Conservation (phyloP, 1,139 yeast species). For the Candida sanyaensis region DNA sequence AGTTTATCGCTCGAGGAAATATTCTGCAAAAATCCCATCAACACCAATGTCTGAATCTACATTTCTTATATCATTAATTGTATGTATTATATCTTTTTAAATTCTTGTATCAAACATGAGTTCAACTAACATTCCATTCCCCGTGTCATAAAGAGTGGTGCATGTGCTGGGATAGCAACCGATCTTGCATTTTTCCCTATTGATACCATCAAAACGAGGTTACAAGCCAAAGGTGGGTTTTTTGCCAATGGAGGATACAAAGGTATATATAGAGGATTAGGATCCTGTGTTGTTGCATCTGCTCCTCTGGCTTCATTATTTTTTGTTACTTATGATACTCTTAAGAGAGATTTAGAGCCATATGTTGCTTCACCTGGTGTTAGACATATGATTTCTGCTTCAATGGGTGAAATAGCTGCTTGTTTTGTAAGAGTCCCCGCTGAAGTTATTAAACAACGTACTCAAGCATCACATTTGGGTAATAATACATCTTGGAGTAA, state of each 20-base stretch:
- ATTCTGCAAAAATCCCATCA: neutral
- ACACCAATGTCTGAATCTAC: slow-evolving; percentile 8
- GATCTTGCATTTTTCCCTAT: slow-evolving; percentile 95
- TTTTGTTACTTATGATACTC: slow-evolving; percentile 83
- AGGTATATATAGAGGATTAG: slow-evolving; percentile 90
- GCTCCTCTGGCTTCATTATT: slow-evolving; percentile 94
- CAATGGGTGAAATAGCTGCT: slow-evolving; percentile 89
- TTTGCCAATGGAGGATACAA: slow-evolving; percentile 88
- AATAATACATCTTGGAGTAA: slow-evolving; percentile 67
- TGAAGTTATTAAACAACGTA: slow-evolving; percentile 91
- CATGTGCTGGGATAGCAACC: slow-evolving; percentile 93
- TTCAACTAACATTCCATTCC: neutral
- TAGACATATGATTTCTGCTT: slow-evolving; percentile 85
- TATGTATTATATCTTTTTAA: slow-evolving; percentile 6
- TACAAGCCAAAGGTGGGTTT: slow-evolving; percentile 95
- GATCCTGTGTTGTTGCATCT: slow-evolving; percentile 90
- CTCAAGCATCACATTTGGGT: slow-evolving; percentile 65
- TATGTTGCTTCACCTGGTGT: slow-evolving; percentile 36
- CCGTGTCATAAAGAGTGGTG: slow-evolving; percentile 63
- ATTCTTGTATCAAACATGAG: too few species aligned
- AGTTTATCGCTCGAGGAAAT: neutral
- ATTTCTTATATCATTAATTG: slow-evolving; percentile 12
- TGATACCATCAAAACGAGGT: slow-evolving; percentile 89
- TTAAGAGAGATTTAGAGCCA: slow-evolving; percentile 53
- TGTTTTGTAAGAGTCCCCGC: slow-evolving; percentile 95